These are phyloP conservation scores for Aspergillus sp. DNA, from an alignment of 2,329 filamentous ascomycete species.

Conservation along the genomic window DNA sequence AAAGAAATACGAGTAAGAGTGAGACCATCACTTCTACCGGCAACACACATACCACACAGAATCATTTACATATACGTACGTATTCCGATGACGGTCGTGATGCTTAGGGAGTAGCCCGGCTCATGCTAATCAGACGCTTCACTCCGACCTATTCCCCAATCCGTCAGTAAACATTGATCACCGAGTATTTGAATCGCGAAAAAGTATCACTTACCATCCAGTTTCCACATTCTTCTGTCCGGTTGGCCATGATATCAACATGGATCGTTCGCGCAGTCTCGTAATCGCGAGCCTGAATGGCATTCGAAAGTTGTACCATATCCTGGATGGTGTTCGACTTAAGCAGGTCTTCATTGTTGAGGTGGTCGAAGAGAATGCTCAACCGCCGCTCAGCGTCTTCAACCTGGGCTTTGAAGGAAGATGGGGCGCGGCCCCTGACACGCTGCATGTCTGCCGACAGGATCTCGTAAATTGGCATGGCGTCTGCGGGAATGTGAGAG, in stretches of 20 bases:
- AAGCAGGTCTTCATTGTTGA: slow-evolving; percentile 90
- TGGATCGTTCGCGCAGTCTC: slow-evolving; percentile 60
- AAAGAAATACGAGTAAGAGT: too few relatives aligned
- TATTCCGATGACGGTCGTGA: not conserved
- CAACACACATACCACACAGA: not conserved
- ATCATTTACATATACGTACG: not conserved
- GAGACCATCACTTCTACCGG: not conserved
- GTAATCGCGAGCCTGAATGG: slow-evolving; percentile 62
- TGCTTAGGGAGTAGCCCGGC: slow-evolving; percentile 59
- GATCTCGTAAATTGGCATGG: slow-evolving; percentile 72
- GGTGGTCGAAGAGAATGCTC: slow-evolving; percentile 87
- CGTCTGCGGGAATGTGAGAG: slow-evolving; percentile 71
- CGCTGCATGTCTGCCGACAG: slow-evolving; percentile 78
- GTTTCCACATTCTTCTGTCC: slow-evolving; percentile 70
- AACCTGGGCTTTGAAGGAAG: slow-evolving; percentile 80
- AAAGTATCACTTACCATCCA: slow-evolving; percentile 63
- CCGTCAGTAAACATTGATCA: not conserved
- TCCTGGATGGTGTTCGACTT: slow-evolving; percentile 58
- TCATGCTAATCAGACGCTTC: slow-evolving; percentile 71
- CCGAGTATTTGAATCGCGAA: too few relatives aligned
- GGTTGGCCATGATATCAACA: slow-evolving; percentile 66
- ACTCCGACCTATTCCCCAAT: slow-evolving; percentile 53
- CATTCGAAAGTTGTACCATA: slow-evolving; percentile 47
- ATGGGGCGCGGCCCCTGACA: slow-evolving; percentile 74
- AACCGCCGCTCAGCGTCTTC: slow-evolving; percentile 90